Evolutionary conservation across 139 green algal genomes (phyloP), one percentile per base, ranked within the genome.

Genomic region (Chlamydomonas applanata): DNA sequence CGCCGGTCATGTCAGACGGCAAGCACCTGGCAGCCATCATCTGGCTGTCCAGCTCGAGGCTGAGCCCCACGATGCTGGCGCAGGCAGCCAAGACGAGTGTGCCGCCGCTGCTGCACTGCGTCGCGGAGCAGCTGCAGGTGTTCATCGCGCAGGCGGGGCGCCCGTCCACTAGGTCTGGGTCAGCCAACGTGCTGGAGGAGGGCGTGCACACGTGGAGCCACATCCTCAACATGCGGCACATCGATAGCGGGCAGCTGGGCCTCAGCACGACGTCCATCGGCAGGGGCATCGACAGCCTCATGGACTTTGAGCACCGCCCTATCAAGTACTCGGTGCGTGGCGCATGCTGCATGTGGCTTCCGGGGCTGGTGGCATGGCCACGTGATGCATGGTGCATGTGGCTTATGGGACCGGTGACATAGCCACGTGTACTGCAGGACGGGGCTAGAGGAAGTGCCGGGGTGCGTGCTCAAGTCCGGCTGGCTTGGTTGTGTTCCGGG

Each of bases 21-120:
- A 59, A 44, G 40, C 53, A 78, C 56, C 54, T 82, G 63, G 77
- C 70, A 19, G 63, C 71, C 71, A 78, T 82, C 64, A 56, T 82
- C 35, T 82, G 77, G 77, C 54, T 82, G 20, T 82, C 77, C 36
- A 66, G 44, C 76, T 60, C 69, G 7, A 59, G 69, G 7, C 76
- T 82, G 49, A 82, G 73, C 34, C 45, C 69, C 27, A 74, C 66
- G 40, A 73, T 77, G 69, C 27, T 82, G 33, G 69, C 69, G 14
- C 76, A 82, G 70, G 69, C 62, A 36, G 70, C 70, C 24, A 82
- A 77, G 76, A 49, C 76, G 1, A 60, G 46, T 0, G 76, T 82
- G 13, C 76, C 76, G 52, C 49, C 73, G n/a, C 46, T 82, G 49
- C 62, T 82, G 60, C 61, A 77, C 45, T 67, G 69, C 2, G 69